Base-by-base conservation (phyloP, 2,329 filamentous ascomycete species). In the Paraphoma sp. region DNA sequence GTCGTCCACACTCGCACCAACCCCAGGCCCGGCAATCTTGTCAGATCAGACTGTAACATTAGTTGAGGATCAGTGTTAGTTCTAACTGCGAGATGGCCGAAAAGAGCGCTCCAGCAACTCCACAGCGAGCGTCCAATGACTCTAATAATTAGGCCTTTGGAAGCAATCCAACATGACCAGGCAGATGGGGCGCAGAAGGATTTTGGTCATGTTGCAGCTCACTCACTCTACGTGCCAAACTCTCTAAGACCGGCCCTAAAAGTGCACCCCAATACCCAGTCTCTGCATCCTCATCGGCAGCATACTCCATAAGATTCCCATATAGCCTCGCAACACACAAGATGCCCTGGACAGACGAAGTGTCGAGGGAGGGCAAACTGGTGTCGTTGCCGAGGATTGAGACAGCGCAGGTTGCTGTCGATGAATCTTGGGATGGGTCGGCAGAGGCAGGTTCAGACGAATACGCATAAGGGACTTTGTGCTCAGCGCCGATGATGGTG, bases 301-400 rank as follows among this genome's bases (percentile, higher is more conserved):
- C 53, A 56, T 64, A 62, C 43, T 56, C 49, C 16, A 62, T 52
- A 38, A 64, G 48, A 53, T 64, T 64, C 18, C 56, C 53, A 58
- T 64, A 64, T 17, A 64, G 53, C 30, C 29, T 48, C 45, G 45
- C 45, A 36, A 48, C 45, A 30, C 45, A 30, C 30, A 63, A 59
- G 16, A 63, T 55, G 18, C 59, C 62, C 44, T 56, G 52, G 29
- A 60, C 47, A 48, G 56, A 60, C 8, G 51, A 48, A 30, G 54
- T 47, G 59, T 64, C 40, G 56, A 56, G 45, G 14, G 45, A 48
- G 45, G 30, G 45, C 23, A 60, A 45, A 47, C 52, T 52, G 14
- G 53, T 48, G 40, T 56, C 53, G 23, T 60, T 61, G 38, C 62
- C 56, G 11, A 64, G 57, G 28, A 64, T 53, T 45, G 44, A 45